Evolutionary conservation across 148 eudicot species (phyloP).

Genomic region (Rhododendron mucronatum): DNA sequence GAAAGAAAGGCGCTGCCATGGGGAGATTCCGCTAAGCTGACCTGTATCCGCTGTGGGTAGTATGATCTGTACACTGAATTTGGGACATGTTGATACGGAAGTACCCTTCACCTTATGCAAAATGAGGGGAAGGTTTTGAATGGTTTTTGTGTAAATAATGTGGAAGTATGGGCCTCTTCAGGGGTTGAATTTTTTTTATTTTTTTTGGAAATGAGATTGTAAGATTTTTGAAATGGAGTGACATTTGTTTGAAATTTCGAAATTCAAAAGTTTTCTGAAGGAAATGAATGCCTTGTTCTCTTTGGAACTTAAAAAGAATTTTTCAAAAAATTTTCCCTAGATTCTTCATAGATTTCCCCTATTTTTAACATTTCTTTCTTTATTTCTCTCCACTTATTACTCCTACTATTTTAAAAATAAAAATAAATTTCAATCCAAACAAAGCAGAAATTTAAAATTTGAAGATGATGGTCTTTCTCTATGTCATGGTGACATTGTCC

Average conservation of each 20-base stretch:
- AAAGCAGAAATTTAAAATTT: neutral
- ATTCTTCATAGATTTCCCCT: no score
- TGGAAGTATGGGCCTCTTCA: neutral
- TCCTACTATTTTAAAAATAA: no score
- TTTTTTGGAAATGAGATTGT: no score
- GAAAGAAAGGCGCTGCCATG: neutral
- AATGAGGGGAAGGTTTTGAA: neutral
- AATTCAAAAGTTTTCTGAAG: neutral
- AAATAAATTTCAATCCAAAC: no score
- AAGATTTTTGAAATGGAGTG: neutral
- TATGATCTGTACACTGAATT: neutral
- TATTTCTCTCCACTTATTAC: no score
- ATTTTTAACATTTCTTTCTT: no score
- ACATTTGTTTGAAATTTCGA: neutral
- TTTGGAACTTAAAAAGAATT: no score
- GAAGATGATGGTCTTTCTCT: neutral
- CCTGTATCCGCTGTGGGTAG: neutral
- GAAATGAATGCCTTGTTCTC: no score
- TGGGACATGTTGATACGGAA: neutral
- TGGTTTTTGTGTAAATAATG: neutral
- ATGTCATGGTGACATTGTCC: neutral
- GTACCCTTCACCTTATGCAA: neutral
- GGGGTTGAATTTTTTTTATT: neutral
- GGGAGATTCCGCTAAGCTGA: conserved; percentile 14
- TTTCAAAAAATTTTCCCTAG: no score